Conservation (phyloP, 495 filamentous ascomycete genomes). For the Neurospora hispaniola region DNA sequence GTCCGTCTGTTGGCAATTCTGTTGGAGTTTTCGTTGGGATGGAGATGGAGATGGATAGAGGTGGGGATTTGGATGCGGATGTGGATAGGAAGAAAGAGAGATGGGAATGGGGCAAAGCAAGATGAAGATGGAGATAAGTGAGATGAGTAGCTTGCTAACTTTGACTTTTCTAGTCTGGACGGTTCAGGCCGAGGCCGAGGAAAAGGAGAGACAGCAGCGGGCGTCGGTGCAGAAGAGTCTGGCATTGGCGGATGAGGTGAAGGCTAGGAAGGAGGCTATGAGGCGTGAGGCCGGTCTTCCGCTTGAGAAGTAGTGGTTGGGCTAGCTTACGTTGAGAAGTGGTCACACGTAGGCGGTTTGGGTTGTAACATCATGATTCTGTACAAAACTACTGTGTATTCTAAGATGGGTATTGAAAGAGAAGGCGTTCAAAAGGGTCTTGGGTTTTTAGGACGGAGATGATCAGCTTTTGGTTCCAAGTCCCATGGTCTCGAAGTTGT, state of each 20-base stretch:
- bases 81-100: not conserved
- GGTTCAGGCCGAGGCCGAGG: slow-evolving; percentile 52
- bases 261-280: slow-evolving; percentile 54
- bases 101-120: no score
- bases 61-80: not conserved
- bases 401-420: not conserved
- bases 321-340: not conserved
- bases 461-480: not conserved
- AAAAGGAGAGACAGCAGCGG: slow-evolving; percentile 43
- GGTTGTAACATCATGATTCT: not conserved
- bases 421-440: not conserved
- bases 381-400: not conserved
- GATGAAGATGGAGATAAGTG: not conserved
- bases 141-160: not conserved
- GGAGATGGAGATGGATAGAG: slow-evolving; percentile 3
- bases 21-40: not conserved
- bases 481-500: not conserved
- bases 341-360: not conserved
- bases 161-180: slow-evolving; percentile 47
- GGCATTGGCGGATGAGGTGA: slow-evolving; percentile 41
- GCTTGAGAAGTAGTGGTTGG: not conserved
- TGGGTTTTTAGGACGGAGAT: not conserved
- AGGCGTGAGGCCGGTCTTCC: slow-evolving; percentile 34
- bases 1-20: not conserved
- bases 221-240: slow-evolving; percentile 27